These are phyloP conservation scores for Trametes elegans DNA, from an alignment of 768 basidiomycete genomes.

Conservation along the genomic window DNA sequence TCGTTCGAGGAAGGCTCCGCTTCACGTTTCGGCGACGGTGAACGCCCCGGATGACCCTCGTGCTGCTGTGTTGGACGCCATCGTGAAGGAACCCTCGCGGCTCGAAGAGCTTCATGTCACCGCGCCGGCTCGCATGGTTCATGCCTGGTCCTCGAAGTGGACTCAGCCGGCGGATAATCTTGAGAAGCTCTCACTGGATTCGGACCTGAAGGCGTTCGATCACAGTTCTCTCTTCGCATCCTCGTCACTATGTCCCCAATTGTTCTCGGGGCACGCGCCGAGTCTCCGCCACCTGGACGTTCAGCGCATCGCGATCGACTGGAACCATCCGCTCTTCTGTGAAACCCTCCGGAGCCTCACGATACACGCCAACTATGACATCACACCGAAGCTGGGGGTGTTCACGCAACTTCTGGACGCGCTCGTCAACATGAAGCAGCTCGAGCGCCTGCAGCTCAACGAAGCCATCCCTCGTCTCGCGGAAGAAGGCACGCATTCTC, in stretches of 20 bases:
- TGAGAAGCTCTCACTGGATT: not conserved
- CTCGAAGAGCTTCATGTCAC: not conserved
- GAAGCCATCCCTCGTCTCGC: not conserved
- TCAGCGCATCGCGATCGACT: not conserved
- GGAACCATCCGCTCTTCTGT: constrained; percentile 6
- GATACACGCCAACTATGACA: not conserved
- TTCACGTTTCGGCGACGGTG: not conserved
- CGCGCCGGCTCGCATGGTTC: not conserved
- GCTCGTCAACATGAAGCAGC: not conserved
- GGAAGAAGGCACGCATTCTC: not conserved
- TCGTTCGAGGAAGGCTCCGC: constrained; percentile 4
- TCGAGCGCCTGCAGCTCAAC: not conserved
- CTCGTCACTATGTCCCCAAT: not conserved
- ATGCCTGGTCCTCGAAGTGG: not conserved
- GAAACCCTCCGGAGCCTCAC: not conserved
- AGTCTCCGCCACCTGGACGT: not conserved
- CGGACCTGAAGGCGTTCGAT: not conserved
- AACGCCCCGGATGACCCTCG: not conserved
- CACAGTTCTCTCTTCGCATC: not conserved
- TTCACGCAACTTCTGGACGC: not conserved
- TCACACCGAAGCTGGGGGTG: not conserved
- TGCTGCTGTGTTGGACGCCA: not conserved
- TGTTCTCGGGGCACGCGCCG: not conserved
- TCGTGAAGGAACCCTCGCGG: not conserved
- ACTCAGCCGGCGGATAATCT: not conserved